Percentiles rank a stretch among this genome's conserved stretches.
These are phyloP conservation scores for Kazachstania kunashirensis DNA, from an alignment of 805 yeast species.

Conservation along the genomic window DNA sequence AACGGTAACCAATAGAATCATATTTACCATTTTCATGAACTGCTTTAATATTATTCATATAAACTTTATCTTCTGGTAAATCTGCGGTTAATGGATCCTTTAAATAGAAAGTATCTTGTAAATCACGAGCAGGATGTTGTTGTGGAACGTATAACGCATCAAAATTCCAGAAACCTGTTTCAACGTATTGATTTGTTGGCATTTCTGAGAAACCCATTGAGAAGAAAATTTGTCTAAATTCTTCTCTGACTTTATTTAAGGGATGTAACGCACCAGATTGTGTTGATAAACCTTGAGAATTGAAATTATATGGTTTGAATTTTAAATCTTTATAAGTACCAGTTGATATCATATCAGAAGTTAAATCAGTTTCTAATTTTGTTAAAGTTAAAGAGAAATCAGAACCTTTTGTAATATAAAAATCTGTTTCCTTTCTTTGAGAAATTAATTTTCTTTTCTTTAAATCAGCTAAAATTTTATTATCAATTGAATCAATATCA, in stretches of 20 bases:
- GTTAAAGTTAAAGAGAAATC: slow-evolving; percentile 76
- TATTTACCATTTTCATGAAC: slow-evolving; percentile 86
- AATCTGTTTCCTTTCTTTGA: slow-evolving; percentile 66
- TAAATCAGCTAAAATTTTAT: slow-evolving; percentile 68
- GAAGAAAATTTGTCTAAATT: slow-evolving; percentile 94
- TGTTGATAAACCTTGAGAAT: slow-evolving; percentile 86
- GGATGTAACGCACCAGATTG: slow-evolving; percentile 94
- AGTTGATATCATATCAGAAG: slow-evolving; percentile 79
- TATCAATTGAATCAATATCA: slow-evolving; percentile 30
- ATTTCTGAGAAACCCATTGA: slow-evolving; percentile 97
- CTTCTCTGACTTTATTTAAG: slow-evolving; percentile 91
- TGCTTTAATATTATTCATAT: slow-evolving; percentile 64
- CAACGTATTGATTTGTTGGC: slow-evolving; percentile 98
- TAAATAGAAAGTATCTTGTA: slow-evolving; percentile 96
- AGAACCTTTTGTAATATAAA: slow-evolving; percentile 65
- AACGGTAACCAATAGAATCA: slow-evolving; percentile 96
- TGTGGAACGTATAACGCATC: slow-evolving; percentile 96
- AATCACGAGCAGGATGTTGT: slow-evolving; percentile 98
- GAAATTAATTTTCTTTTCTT: slow-evolving; percentile 85
- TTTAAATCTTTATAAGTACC: slow-evolving; percentile 76
- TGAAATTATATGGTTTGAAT: slow-evolving; percentile 93
- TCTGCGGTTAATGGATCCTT: slow-evolving; percentile 83
- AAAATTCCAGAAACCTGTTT: slow-evolving; percentile 97
- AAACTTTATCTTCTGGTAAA: slow-evolving; percentile 70
- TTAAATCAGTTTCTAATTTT: slow-evolving; percentile 83